A percentile compares a stretch with the other conserved stretches of the same genome.
Conservation (phyloP, 345 rosid species). For the Ceriops decandra region DNA sequence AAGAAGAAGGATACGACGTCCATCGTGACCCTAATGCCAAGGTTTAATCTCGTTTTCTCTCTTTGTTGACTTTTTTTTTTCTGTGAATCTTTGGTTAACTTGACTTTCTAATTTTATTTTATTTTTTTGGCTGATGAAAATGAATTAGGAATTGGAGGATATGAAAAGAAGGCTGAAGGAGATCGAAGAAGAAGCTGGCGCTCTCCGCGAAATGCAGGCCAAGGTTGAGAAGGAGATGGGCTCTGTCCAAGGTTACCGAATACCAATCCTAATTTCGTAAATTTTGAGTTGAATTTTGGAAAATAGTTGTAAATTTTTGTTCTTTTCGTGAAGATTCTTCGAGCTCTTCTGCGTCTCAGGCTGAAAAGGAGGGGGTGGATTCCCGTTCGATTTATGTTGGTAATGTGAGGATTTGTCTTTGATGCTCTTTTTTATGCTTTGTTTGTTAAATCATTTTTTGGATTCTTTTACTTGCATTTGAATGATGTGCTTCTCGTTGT, state of each 20-base stretch:
- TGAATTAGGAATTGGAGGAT: conserved; percentile 80
- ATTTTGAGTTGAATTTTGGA: not conserved
- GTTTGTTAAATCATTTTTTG: not conserved
- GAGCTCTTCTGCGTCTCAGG: conserved; percentile 55
- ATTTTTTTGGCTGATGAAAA: not conserved
- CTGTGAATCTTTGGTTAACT: not conserved
- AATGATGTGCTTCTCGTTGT: no score
- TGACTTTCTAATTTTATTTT: not conserved
- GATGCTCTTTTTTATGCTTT: conserved; percentile 11
- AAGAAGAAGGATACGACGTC: conserved; percentile 49
- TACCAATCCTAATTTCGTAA: not conserved
- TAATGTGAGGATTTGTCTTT: conserved; percentile 63
- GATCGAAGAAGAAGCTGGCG: conserved; percentile 96
- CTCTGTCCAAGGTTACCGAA: conserved; percentile 64
- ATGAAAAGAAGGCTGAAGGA: conserved; percentile 95
- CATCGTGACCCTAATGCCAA: conserved; percentile 50
- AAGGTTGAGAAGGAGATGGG: conserved; percentile 99
- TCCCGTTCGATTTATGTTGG: conserved; percentile 93
- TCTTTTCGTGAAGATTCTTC: conserved; percentile 49
- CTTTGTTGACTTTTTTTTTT: conserved; percentile 1
- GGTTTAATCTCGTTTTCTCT: conserved; percentile 32
- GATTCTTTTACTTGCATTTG: not conserved
- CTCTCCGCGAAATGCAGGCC: conserved; percentile 99
- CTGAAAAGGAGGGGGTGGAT: conserved; percentile 99
- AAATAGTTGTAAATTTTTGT: not conserved